Evolutionary conservation across 768 basidiomycete species (phyloP).

Genomic region (Suillus hirtellus): DNA sequence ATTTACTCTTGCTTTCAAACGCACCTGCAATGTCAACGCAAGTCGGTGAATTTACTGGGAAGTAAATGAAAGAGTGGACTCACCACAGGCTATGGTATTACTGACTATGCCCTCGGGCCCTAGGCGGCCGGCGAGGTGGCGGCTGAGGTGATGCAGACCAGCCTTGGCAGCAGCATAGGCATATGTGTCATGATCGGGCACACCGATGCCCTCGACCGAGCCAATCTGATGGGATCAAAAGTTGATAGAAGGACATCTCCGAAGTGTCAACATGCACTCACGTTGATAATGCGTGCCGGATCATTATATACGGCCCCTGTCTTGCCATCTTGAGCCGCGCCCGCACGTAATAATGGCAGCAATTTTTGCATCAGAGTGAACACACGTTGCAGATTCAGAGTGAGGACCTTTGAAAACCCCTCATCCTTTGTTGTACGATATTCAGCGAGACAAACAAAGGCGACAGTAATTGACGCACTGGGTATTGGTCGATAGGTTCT

Average conservation of each 20-base stretch:
- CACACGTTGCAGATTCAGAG: constrained; percentile 60
- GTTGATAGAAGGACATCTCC: constrained; percentile 1
- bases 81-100: constrained; percentile 64
- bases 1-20: constrained; percentile 45
- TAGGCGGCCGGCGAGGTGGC: constrained; percentile 56
- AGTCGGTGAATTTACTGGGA: not conserved
- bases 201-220: constrained; percentile 56
- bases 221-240: constrained; percentile 45
- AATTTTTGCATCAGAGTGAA: constrained; percentile 65
- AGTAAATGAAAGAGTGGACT: constrained; percentile 13
- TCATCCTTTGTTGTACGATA: constrained; percentile 39
- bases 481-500: constrained; percentile 45
- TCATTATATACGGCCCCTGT: constrained; percentile 39
- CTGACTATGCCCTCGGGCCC: constrained; percentile 58
- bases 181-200: constrained; percentile 61
- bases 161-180: constrained; percentile 69
- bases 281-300: constrained; percentile 63
- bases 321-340: constrained; percentile 41
- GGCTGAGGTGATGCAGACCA: constrained; percentile 57
- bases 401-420: constrained; percentile 62
- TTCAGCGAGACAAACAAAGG: constrained; percentile 11
- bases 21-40: constrained; percentile 25
- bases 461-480: constrained; percentile 31
- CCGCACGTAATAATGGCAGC: constrained; percentile 54
- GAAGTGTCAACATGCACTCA: constrained; percentile 24